Conservation (phyloP, 2,329 filamentous ascomycete genomes). For the Lachnellula hyalina region DNA sequence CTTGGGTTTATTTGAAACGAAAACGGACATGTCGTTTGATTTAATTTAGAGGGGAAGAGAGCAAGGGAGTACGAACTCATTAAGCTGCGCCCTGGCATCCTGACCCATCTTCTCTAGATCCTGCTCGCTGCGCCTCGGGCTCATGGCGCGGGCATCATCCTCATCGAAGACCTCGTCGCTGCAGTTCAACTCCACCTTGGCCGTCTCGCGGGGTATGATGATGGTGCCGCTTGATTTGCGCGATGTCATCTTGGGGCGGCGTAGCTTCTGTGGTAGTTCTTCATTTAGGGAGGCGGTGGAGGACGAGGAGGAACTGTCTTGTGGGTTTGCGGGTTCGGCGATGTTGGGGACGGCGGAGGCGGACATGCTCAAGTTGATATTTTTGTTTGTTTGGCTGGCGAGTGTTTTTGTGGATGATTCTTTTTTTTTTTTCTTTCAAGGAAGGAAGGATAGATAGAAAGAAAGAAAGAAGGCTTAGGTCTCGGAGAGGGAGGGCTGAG, state of each 20-base stretch:
- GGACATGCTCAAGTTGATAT: not conserved
- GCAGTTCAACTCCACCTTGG: constrained; percentile 66
- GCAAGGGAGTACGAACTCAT: constrained; percentile 40
- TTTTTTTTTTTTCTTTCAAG: too few species aligned
- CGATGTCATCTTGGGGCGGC: constrained; percentile 62
- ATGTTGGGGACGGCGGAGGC: not conserved
- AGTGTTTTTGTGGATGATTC: too few species aligned
- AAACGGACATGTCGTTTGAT: not conserved
- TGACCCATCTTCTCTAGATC: constrained; percentile 84
- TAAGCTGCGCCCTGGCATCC: constrained; percentile 65
- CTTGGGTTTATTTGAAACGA: not conserved
- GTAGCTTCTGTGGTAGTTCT: constrained; percentile 4
- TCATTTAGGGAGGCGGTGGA: constrained; percentile 12
- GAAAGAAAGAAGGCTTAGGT: not conserved
- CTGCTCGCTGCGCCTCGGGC: constrained; percentile 81
- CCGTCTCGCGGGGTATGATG: constrained; percentile 72
- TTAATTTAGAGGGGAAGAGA: not conserved
- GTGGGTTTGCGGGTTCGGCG: not conserved
- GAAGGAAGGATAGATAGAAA: not conserved
- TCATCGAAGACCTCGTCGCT: constrained; percentile 65
- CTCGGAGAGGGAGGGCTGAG: not conserved
- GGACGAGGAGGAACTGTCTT: constrained; percentile 16
- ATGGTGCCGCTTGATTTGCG: constrained; percentile 79
- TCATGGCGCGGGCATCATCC: constrained; percentile 91
- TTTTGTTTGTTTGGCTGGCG: not conserved